Conservation (phyloP, 1,139 yeast genomes). For the Kurtzmaniella quercitrusa region DNA sequence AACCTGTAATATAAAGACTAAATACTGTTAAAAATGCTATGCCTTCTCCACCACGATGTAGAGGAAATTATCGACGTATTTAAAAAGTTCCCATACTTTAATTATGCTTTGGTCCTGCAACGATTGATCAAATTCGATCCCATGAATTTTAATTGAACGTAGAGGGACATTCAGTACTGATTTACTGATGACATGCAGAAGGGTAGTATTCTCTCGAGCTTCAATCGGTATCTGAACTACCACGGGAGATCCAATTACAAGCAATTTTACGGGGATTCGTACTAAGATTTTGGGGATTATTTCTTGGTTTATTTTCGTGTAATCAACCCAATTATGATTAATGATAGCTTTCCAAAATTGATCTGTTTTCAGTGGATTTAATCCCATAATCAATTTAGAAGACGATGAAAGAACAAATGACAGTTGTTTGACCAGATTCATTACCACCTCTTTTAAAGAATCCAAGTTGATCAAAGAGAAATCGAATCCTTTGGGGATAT, state of each 20-base stretch:
- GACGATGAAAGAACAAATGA: conserved; percentile 69
- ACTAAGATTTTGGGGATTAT: conserved; percentile 32
- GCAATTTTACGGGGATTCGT: conserved; percentile 57
- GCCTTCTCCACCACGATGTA: conserved; percentile 36
- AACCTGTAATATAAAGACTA: background rate
- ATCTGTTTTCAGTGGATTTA: conserved; percentile 58
- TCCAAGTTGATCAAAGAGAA: background rate
- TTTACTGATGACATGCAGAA: conserved; percentile 38
- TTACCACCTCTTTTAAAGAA: conserved; percentile 49
- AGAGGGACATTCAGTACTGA: background rate
- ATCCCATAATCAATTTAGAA: conserved; percentile 69
- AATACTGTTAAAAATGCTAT: background rate
- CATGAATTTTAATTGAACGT: conserved; percentile 51
- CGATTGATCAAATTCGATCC: conserved; percentile 45
- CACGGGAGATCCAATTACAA: conserved; percentile 42
- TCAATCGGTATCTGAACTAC: conserved; percentile 48
- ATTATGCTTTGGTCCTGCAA: conserved; percentile 37
- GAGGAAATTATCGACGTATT: conserved; percentile 72
- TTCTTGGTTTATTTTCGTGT: conserved; percentile 17
- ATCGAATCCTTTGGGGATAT: conserved; percentile 16
- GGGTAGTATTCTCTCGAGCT: conserved; percentile 20
- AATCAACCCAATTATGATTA: conserved; percentile 25
- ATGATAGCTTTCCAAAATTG: conserved; percentile 53
- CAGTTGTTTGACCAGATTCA: conserved; percentile 77
- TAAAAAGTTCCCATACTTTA: conserved; percentile 51